Evolutionary conservation across 345 rosid species (phyloP).

Genomic region (sweet orange (Citrus sinensis)): DNA sequence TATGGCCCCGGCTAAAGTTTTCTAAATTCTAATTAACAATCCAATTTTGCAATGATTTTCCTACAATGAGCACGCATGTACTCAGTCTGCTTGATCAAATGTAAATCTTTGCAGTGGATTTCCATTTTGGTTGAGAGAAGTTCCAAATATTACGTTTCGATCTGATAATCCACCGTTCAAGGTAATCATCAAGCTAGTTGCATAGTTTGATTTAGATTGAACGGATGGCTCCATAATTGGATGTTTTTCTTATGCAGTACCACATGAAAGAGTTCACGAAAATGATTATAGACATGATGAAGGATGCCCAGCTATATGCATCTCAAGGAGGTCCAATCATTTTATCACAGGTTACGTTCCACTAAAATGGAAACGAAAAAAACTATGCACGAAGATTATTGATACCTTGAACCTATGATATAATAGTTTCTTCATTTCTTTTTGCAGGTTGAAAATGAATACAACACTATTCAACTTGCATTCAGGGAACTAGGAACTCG

Average conservation of each 20-base stretch:
- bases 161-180: slow-evolving; percentile 44
- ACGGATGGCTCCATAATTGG: not conserved
- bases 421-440: not conserved
- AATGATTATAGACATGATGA: slow-evolving; percentile 32
- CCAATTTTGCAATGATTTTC: not conserved
- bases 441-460: slow-evolving; percentile 53
- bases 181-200: slow-evolving; percentile 22
- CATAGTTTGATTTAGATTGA: not conserved
- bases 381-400: not conserved
- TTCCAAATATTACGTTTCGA: slow-evolving; percentile 39
- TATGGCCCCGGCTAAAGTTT: not conserved
- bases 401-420: not conserved
- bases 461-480: slow-evolving; percentile 37
- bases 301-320: slow-evolving; percentile 37
- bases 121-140: slow-evolving; percentile 53
- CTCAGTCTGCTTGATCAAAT: not conserved
- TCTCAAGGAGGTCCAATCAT: slow-evolving; percentile 54
- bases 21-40: not conserved
- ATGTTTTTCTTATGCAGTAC: slow-evolving; percentile 19
- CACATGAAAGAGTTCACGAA: slow-evolving; percentile 38
- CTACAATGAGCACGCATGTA: not conserved
- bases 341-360: slow-evolving; percentile 37
- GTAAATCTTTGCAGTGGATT: slow-evolving; percentile 31
- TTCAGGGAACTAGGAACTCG: slow-evolving; percentile 31
- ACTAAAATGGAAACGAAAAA: not conserved